Base-by-base conservation (phyloP, 805 yeast genomes). In the Brettanomyces naardenensis region DNA sequence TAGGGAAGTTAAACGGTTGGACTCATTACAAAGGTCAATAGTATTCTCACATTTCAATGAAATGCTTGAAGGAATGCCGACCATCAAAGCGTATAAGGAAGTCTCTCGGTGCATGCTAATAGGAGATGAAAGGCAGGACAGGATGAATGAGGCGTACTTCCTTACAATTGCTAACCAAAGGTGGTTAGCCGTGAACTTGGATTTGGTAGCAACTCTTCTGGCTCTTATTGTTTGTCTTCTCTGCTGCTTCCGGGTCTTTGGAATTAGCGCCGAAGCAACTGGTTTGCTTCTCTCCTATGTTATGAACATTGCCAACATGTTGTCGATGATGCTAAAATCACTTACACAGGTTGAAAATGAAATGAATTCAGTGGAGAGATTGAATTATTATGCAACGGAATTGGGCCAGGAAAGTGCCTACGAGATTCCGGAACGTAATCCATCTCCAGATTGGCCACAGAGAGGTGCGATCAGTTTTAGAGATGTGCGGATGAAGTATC, bases 361-460 rank as follows among this genome's bases (percentile, higher is more conserved):
- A 52, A 76, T 84, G 82, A 83, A 80, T 47, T 75, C 89, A 1
- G 86, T 74, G n/a, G 92, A 83, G 55, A 71, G 94, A 58, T 55
- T 83, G 31, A 65, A 72, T 36, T 71, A 73, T 47, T 80, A 82
- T 55, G 86, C 84, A 1, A 68, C 56, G 47, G 62, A 70, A 18
- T 58, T 86, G 36, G 75, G 71, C 1, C 77, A 76, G 47, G 95
- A 85, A 58, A 81, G 82, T 4, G 69, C 84, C 0, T 73, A 69
- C 47, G 64, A 65, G 31, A 70, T 75, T 37, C 61, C 52, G 37
- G 68, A 31, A 38, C 49, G 52, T 10, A 61, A 64, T 34, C 78
- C 79, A 53, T 5, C 35, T 19, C 56, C 65, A 3, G 44, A 48
- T 1, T 75, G 80, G 81, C 80, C 80, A 13, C 53, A 52, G 20